These are phyloP conservation scores for Penicillium bovifimosum DNA, from an alignment of 495 filamentous ascomycete genomes.

Conservation along the genomic window DNA sequence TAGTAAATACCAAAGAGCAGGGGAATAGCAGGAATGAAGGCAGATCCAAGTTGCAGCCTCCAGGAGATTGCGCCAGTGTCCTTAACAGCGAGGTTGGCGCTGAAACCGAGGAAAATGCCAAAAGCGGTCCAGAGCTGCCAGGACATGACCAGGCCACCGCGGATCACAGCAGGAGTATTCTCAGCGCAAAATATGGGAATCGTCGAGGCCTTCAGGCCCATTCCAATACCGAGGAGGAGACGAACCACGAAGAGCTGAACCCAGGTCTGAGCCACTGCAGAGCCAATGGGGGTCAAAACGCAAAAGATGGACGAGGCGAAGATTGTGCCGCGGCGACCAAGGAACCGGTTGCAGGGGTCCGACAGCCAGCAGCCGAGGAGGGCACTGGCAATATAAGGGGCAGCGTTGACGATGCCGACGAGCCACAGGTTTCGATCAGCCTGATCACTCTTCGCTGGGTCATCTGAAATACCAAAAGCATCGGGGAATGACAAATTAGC, in stretches of 20 bases:
- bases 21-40: conserved; percentile 67
- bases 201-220: conserved; percentile 58
- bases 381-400: conserved; percentile 36
- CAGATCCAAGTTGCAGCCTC: conserved; percentile 59
- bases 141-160: conserved; percentile 59
- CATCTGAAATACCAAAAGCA: conserved; percentile 48
- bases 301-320: conserved; percentile 58
- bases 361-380: conserved; percentile 55
- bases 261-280: conserved; percentile 53
- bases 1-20: conserved; percentile 57
- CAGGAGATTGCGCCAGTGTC: conserved; percentile 52
- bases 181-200: conserved; percentile 62
- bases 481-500: conserved; percentile 59
- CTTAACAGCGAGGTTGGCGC: conserved; percentile 55
- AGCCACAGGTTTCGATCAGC: conserved; percentile 48
- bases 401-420: conserved; percentile 57
- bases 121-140: conserved; percentile 55
- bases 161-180: conserved; percentile 53
- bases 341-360: conserved; percentile 49
- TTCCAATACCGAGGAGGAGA: conserved; percentile 59
- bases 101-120: conserved; percentile 57
- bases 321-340: conserved; percentile 56
- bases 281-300: conserved; percentile 52
- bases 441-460: conserved; percentile 22
- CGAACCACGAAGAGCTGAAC: conserved; percentile 52